Percentiles rank a stretch among this genome's conserved stretches.
phyloP scores from a whole-genome alignment of 805 yeast species.

The Yarrowia phangngaensis region DNA sequence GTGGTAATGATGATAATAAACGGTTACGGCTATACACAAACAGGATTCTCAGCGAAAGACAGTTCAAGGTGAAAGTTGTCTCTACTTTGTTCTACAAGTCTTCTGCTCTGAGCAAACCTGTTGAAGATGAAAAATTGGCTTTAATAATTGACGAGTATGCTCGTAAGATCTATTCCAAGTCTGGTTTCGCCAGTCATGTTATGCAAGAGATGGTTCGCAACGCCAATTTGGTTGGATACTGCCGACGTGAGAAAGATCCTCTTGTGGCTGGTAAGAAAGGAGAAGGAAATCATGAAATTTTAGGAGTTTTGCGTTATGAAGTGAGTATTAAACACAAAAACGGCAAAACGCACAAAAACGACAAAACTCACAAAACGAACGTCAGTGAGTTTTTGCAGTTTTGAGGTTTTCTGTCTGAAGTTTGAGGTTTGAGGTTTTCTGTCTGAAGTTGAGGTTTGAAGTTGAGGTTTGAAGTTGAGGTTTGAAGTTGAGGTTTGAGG shows the following conservation, averaged over 20 bases:
- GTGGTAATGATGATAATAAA: constrained; percentile 2
- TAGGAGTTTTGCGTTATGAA: constrained; percentile 1
- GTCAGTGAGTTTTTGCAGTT: too few relatives aligned
- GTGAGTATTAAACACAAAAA: constrained; percentile 11
- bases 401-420: too few relatives aligned
- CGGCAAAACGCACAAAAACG: too few relatives aligned
- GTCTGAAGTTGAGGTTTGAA: too few relatives aligned
- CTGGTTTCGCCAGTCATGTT: constrained; percentile 1
- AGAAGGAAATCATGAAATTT: constrained; percentile 2
- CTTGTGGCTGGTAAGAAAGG: constrained; percentile 5
- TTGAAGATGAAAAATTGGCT: neutral
- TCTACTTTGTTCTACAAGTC: constrained; percentile 2
- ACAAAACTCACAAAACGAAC: too few relatives aligned
- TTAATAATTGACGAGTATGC: neutral
- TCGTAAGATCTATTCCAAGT: constrained; percentile 2
- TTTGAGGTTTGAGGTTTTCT: too few relatives aligned
- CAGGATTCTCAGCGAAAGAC: constrained; percentile 10
- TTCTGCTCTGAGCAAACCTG: neutral
- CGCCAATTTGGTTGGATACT: neutral
- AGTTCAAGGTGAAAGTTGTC: constrained; percentile 14
- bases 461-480: too few relatives aligned
- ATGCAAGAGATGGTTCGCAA: constrained; percentile 1
- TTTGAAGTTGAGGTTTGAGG: too few relatives aligned
- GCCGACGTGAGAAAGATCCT: constrained; percentile 15
- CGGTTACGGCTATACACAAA: constrained; percentile 6